Evolutionary conservation across 75 land plant species (phyloP).

Genomic region (Pseudotsuga menziesii): DNA sequence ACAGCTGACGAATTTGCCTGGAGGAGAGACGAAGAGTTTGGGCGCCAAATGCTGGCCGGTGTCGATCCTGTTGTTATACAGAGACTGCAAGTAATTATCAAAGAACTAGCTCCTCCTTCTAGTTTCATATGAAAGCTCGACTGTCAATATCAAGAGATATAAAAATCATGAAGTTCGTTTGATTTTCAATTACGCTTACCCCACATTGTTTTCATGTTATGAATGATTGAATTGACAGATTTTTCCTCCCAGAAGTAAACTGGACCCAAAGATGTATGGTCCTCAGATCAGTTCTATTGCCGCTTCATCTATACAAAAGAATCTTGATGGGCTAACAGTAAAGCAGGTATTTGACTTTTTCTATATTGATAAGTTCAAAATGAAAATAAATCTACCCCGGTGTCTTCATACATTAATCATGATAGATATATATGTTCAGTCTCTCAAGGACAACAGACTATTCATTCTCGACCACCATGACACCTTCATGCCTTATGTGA

Average conservation of each 20-base stretch:
- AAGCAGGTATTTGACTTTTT: too few relatives aligned
- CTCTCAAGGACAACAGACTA: conserved; percentile 18
- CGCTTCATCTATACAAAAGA: conserved; percentile 39
- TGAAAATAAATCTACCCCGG: too few relatives aligned
- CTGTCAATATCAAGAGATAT: too few relatives aligned
- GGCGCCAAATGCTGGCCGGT: conserved; percentile 83
- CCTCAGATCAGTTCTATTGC: conserved; percentile 53
- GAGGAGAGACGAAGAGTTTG: conserved; percentile 83
- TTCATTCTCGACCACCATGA: conserved; percentile 31
- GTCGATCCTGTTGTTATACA: conserved; percentile 64
- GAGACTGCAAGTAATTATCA: conserved; percentile 39
- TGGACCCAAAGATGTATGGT: conserved; percentile 56
- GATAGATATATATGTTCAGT: conserved; percentile 7
- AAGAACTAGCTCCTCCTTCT: too few relatives aligned
- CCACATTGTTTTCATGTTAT: too few relatives aligned
- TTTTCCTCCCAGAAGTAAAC: conserved; percentile 72
- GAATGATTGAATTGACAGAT: conserved; percentile 23
- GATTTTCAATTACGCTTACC: too few relatives aligned
- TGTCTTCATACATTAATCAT: too few relatives aligned
- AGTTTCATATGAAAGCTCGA: too few relatives aligned
- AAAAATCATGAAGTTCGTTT: too few relatives aligned
- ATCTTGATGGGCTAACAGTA: conserved; percentile 51
- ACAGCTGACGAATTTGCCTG: conserved; percentile 62
- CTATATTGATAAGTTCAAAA: too few relatives aligned
- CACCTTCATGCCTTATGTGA: conserved; percentile 22